Base-by-base conservation (phyloP, 495 filamentous ascomycete species). In the Staphylotrichum longicolle region DNA sequence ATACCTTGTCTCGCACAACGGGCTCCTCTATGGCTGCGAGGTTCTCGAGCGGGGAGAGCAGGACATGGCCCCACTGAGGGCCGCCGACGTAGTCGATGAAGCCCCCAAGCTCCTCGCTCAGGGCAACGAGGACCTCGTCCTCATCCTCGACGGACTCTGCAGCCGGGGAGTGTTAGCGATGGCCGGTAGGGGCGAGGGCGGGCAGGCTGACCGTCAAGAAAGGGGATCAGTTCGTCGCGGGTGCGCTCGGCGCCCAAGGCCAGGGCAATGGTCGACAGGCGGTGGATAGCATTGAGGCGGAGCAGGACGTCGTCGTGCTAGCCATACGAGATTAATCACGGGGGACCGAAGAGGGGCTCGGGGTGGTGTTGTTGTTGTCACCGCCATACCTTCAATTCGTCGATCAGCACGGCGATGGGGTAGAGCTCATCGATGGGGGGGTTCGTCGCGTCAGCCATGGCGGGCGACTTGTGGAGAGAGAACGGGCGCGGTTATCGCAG, bases 71-170 rank as follows among this genome's bases (percentile, higher is more conserved):
- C 78, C 88, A 89, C 73, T 93, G 86, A 57, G 93, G 89, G 63
- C 94, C 94, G 40, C 94, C 94, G 65, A 98, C 95, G 72, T 96
- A 97, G 75, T 98, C 94, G 74, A 96, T 92, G 72, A 98, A 98
- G 70, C 82, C 86, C 56, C 94, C 94, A 57, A 98, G 85, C 77
- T 98, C 94, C 69, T 96, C 93, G 72, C 95, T 96, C 55, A 98
- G 79, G 48, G 95, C 94, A 44, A 95, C 96, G 70, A 98, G 85
- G 58, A 98, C 95, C 70, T 98, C 94, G 72, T 98, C 94, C 75
- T 98, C 94, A 65, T 98, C 94, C 78, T 98, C 94, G 59, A 98
- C 92, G 45, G 93, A 96, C 76, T 98, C 94, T 98, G 75, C 27
- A 68, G 55, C 47, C 58, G 61, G 58, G 64, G 52, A 51, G 58